phyloP scores from a whole-genome alignment of 352 stramenopile species.

The Pythium scleroteichum region DNA sequence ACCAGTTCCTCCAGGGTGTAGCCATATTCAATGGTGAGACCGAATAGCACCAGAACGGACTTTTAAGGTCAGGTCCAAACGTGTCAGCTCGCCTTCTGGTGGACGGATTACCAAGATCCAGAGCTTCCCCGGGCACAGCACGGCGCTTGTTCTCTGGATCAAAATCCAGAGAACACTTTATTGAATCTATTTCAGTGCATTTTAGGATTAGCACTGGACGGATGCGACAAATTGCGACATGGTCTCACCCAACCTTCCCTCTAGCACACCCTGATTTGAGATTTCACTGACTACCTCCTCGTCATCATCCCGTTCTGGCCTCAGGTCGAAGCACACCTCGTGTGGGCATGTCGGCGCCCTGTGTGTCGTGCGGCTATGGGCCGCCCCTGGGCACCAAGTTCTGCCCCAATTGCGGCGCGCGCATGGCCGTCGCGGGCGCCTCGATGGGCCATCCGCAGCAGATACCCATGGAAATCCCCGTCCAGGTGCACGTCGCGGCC shows the following conservation, averaged over 20 bases:
- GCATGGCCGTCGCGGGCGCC: constrained; percentile 19
- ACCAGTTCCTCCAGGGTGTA: too few species aligned
- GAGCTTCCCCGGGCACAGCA: too few species aligned
- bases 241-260: too few species aligned
- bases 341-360: constrained; percentile 35
- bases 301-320: constrained; percentile 6
- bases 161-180: too few species aligned
- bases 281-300: constrained; percentile 9
- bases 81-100: too few species aligned
- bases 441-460: constrained; percentile 6
- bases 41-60: too few species aligned
- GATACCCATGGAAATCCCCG: neutral
- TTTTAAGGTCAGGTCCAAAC: too few species aligned
- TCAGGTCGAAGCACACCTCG: neutral
- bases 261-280: constrained; percentile 13
- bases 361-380: constrained; percentile 42
- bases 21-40: too few species aligned
- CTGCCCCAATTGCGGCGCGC: constrained; percentile 55
- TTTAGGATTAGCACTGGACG: neutral
- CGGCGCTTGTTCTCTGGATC: too few species aligned
- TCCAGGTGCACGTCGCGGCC: neutral
- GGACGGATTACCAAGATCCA: too few species aligned
- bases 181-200: neutral
- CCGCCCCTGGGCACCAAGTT: constrained; percentile 37
- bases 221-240: neutral